Evolutionary conservation across 2,329 filamentous ascomycete species (phyloP).

Genomic region (Bipolaris victoriae): DNA sequence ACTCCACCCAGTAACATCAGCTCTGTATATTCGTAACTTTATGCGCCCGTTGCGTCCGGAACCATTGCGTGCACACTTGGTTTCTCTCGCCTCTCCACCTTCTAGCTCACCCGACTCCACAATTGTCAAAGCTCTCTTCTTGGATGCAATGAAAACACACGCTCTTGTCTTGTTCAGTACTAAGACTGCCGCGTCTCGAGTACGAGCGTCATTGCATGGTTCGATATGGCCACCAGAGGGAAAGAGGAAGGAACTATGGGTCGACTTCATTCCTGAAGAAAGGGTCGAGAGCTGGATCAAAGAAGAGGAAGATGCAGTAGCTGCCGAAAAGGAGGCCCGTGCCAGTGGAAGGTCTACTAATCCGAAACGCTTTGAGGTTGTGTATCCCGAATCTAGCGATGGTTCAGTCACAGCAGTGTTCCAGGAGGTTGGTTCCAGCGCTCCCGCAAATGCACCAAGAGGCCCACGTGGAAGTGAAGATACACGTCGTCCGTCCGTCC

Average conservation of each 20-base stretch:
- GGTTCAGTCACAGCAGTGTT: constrained; percentile 37
- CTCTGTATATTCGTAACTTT: constrained; percentile 85
- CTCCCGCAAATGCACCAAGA: constrained; percentile 31
- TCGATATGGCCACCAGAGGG: constrained; percentile 86
- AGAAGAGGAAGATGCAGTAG: constrained; percentile 40
- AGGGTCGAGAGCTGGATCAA: constrained; percentile 76
- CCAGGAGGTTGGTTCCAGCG: constrained; percentile 41
- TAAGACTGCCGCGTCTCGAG: constrained; percentile 73
- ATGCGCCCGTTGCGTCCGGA: constrained; percentile 81
- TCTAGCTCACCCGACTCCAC: constrained; percentile 57
- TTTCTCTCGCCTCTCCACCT: constrained; percentile 69
- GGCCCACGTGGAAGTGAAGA: constrained; percentile 26
- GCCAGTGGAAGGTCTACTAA: constrained; percentile 22
- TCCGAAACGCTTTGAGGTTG: constrained; percentile 41
- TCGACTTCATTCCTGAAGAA: constrained; percentile 85
- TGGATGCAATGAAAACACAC: constrained; percentile 87
- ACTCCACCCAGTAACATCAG: constrained; percentile 50
- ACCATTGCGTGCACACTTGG: constrained; percentile 71
- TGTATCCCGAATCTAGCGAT: constrained; percentile 31
- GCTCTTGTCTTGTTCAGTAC: constrained; percentile 78
- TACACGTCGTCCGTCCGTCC: constrained; percentile 9
- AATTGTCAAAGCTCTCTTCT: constrained; percentile 71
- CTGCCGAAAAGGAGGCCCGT: constrained; percentile 39
- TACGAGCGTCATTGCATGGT: constrained; percentile 76
- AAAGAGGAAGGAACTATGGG: constrained; percentile 81